Percentiles rank a stretch among this genome's conserved stretches.
Conservation (phyloP, 2,329 filamentous ascomycete species). For the Phyllosticta citriasiana region DNA sequence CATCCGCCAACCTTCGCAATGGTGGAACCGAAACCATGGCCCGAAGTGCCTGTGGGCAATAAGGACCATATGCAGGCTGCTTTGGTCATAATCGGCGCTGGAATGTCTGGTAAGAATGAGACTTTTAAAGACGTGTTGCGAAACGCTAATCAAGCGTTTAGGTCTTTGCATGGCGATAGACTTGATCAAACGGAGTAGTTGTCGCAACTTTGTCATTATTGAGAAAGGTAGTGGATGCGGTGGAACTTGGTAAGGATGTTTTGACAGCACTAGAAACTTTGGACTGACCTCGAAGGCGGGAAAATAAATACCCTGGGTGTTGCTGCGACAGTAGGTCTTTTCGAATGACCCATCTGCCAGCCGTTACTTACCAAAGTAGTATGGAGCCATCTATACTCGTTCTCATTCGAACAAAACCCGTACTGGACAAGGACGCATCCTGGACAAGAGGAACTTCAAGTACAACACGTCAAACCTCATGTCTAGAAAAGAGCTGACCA, state of each 20-base stretch:
- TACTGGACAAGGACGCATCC: slow-evolving; percentile 50
- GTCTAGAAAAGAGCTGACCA: background rate
- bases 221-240: slow-evolving; percentile 46
- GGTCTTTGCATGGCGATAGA: slow-evolving; percentile 50
- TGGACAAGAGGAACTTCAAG: slow-evolving; percentile 50
- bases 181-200: slow-evolving; percentile 42
- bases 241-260: slow-evolving; percentile 32
- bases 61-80: slow-evolving; percentile 42
- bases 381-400: slow-evolving; percentile 47
- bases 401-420: slow-evolving; percentile 51
- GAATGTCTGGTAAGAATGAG: slow-evolving; percentile 36
- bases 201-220: slow-evolving; percentile 46
- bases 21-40: slow-evolving; percentile 35
- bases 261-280: too few relatives aligned
- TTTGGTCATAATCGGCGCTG: slow-evolving; percentile 49
- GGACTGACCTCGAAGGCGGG: slow-evolving; percentile 17
- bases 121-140: too few relatives aligned
- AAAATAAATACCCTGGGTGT: slow-evolving; percentile 49
- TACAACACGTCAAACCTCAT: slow-evolving; percentile 14
- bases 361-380: slow-evolving; percentile 20
- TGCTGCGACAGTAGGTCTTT: slow-evolving; percentile 38
- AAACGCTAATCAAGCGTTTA: slow-evolving; percentile 1
- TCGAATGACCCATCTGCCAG: background rate
- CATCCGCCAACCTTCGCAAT: slow-evolving; percentile 16
- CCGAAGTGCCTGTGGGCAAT: slow-evolving; percentile 37